These are phyloP conservation scores for Aspergillus puulaauensis DNA, from an alignment of 2,329 filamentous ascomycete species.

Conservation along the genomic window DNA sequence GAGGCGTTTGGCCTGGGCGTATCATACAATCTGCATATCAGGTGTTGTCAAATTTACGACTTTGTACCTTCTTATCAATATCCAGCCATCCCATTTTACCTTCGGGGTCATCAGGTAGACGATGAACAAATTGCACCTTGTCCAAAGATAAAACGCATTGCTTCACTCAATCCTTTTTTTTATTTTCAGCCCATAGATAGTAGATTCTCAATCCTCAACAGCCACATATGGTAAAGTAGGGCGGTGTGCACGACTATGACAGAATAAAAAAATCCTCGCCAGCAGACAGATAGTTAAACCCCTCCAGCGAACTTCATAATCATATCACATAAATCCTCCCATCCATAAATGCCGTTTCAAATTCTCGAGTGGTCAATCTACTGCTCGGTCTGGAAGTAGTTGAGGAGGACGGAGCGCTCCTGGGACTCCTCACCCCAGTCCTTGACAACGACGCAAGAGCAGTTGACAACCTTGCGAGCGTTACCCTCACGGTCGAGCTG, in stretches of 20 bases:
- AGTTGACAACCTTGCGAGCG: conserved; percentile 99
- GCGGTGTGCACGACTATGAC: background rate
- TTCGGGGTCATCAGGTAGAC: background rate
- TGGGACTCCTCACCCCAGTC: conserved; percentile 99
- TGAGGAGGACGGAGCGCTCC: conserved; percentile 97
- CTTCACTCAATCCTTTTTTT: background rate
- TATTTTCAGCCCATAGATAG: background rate
- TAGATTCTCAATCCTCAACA: background rate
- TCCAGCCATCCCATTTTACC: background rate
- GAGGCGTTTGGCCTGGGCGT: conserved; percentile 2
- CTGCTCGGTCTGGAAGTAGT: conserved; percentile 95
- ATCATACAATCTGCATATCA: conserved; percentile 17
- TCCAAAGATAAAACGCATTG: background rate
- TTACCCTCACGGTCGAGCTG: conserved; percentile 99
- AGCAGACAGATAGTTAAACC: background rate
- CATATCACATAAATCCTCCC: background rate
- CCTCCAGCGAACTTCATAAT: background rate
- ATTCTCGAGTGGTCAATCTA: conserved; percentile 29
- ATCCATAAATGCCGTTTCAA: background rate
- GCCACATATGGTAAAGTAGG: background rate
- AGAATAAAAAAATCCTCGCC: background rate
- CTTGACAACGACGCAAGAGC: conserved; percentile 99
- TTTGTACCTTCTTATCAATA: background rate
- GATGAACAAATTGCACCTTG: background rate
- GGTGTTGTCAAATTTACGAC: conserved; percentile 6